Evolutionary conservation across 306 rosid species (phyloP).

Genomic region (Benincasa hispida): DNA sequence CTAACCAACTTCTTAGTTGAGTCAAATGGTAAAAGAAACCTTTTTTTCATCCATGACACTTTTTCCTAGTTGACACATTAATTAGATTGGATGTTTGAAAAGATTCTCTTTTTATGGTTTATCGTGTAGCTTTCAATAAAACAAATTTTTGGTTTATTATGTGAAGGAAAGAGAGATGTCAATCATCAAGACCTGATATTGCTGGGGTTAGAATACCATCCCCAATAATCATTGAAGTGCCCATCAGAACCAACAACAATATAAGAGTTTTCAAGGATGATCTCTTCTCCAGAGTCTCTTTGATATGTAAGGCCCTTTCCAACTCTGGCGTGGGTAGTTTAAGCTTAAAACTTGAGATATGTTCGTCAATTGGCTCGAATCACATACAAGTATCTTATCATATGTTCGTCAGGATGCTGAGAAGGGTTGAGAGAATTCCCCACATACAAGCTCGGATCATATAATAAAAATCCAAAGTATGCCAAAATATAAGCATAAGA

Average conservation of each 20-base stretch:
- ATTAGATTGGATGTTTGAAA: too few species aligned
- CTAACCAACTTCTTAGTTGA: background rate
- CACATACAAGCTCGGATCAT: too few species aligned
- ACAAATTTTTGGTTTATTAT: too few species aligned
- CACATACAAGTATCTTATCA: too few species aligned
- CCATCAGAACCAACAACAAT: conserved; percentile 74
- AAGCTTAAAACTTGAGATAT: conserved; percentile 78
- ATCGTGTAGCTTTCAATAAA: too few species aligned
- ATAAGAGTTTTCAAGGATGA: conserved; percentile 43
- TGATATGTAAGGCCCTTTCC: conserved; percentile 72
- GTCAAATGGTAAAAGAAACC: background rate
- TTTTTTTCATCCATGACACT: background rate
- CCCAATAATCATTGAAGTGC: conserved; percentile 94
- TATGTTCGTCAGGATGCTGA: too few species aligned
- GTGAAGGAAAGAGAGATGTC: background rate
- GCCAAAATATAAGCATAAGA: too few species aligned
- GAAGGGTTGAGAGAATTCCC: too few species aligned
- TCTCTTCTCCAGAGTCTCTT: too few species aligned
- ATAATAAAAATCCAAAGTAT: too few species aligned
- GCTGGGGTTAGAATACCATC: conserved; percentile 97
- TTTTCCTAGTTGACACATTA: background rate
- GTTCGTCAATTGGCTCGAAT: conserved; percentile 80
- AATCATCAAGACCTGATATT: conserved; percentile 54
- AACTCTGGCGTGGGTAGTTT: conserved; percentile 86
- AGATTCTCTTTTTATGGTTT: too few species aligned